Evolutionary conservation across 148 eudicot genomes (phyloP), one percentile per base, ranked within the genome.

Genomic region (Vaccinium myrtillus): DNA sequence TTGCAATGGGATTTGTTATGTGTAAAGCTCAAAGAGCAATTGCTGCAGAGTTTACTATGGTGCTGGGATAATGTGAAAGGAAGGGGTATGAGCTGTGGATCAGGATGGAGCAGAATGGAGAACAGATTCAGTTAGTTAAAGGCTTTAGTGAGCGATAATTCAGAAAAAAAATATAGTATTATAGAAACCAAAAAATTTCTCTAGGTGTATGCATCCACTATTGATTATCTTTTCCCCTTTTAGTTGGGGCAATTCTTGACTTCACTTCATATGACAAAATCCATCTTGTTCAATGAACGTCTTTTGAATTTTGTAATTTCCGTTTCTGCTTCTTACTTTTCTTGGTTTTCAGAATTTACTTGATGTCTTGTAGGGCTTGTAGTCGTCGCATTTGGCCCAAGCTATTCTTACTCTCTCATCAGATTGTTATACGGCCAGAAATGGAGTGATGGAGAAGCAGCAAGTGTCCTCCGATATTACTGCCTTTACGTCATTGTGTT

Each of bases 381-480:
- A 77, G 95, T 97, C 55, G 83, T 95, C 85, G 93, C 99, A 84
- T 97, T 94, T 91, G 98, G 99, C 84, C 98, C 98, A 82, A 93
- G 99, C 90, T 97, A 92, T 89, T 95, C 98, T 54, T 97, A 97
- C 90, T 91, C 95, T 81, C 95, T 93, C 81, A 90, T 97, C 87
- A 91, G 99, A 91, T 86, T 97, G 87, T 87, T 97, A 56, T 97
- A 95, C 87, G 99, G 98, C 85, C 90, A 87, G 83, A 94, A 93
- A 85, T 97, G 99, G 98, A 97, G 98, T 89, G 98, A 97, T 79
- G 99, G 99, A 86, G 99, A 97, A 94, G 99, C 99, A 79, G 88
- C 99, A 59, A 87, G 94, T 75, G 98, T 98, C 84, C 94, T 95
- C 78, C 87, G 88, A 86, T 94, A 89, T 87, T 97, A 95, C 85